Evolutionary conservation across 139 green algal species (phyloP), one percentile per base, ranked within the genome.

Genomic region (Tetradesmus obliquus): DNA sequence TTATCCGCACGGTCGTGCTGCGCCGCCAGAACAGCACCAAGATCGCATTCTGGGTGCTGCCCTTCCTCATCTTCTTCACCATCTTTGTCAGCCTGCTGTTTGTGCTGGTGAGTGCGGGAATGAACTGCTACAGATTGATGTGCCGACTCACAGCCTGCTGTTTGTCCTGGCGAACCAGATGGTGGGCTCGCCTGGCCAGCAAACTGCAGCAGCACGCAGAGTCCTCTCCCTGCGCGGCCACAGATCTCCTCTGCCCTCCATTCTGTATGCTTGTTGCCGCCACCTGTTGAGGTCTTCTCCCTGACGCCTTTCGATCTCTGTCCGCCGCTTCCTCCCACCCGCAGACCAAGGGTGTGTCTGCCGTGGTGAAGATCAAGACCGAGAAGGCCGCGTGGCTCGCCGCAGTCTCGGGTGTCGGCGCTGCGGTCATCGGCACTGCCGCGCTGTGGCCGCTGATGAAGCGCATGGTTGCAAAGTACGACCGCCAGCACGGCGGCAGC

Each of bases 41-140:
- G 53, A 84, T 94, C 62, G 55, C 92, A 74, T 95, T 93, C 90
- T 95, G 91, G 92, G 72, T 94, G 45, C 93, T 96, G 45, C 94
- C 94, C 15, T 4, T 94, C 54, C 88, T 94, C 20, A 86, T 97
- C 1, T 24, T 91, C 55, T 10, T 91, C n/a, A 91, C 87, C 17
- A 80, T 91, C 87, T 91, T 85, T 55, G 79, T 91, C 87, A 91
- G n/a, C 66, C 66, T 76, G 66, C 17, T 76, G 66, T 45, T 45
- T 45, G 32, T 45, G 32, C 32, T 45, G 32, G 32, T 45, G 32
- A 45, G 32, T n/a, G n/a, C n/a, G n/a, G n/a, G n/a, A n/a, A n/a
- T n/a, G n/a, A n/a, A n/a, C n/a, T n/a, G n/a, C n/a, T n/a, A n/a
- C n/a, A n/a, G n/a, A n/a, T n/a, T n/a, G n/a, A n/a, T n/a, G n/a